Base-by-base conservation (phyloP, 768 basidiomycete species). In the Pleurotus sapidus region DNA sequence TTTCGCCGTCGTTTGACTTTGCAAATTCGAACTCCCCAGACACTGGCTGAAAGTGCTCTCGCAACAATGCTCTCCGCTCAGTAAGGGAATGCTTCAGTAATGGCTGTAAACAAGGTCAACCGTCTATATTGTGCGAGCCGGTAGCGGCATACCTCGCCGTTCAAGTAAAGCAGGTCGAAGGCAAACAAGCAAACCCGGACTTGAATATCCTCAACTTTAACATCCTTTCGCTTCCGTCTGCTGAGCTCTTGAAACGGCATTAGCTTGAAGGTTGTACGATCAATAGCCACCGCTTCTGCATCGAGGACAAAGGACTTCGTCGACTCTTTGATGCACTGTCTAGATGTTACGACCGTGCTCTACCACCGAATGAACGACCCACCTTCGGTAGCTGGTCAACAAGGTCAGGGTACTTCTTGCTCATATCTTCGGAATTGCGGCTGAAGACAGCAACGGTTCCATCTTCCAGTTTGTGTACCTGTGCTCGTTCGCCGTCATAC, bases 211-310 rank as follows among this genome's bases (percentile, higher is more conserved):
- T 98, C 95, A 3, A 95, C 86, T 69, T 91, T 95, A 63, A 99
- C 97, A 61, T 99, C 97, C 73, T 99, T 99, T 49, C 97, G 86
- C 70, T 98, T 98, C 57, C 97, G 82, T 61, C 84, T 83, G 66
- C 93, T 94, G 11, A 99, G 82, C 68, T 99, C 96, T 72, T 99
- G 97, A 86, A 99, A 99, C 1, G 96, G 97, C 84, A 98, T 86
- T 39, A 99, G 78, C 68, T 89, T 93, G 20, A 86, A 86, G 2
- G 90, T 90, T 24, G 78, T 79, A 50, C 84, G 81, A 70, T 99
- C 95, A 70, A 95, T 92, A 2, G 97, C 97, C 8, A 99, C 97
- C 7, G 95, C 97, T 68, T 99, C 97, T 8, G 93, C 86, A 69
- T 99, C 97, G 46, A 99, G 77, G 1, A 99, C 96, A 67, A 99